These are phyloP conservation scores for Chlorella ohadii DNA, from an alignment of 139 green algal genomes.

Conservation along the genomic window DNA sequence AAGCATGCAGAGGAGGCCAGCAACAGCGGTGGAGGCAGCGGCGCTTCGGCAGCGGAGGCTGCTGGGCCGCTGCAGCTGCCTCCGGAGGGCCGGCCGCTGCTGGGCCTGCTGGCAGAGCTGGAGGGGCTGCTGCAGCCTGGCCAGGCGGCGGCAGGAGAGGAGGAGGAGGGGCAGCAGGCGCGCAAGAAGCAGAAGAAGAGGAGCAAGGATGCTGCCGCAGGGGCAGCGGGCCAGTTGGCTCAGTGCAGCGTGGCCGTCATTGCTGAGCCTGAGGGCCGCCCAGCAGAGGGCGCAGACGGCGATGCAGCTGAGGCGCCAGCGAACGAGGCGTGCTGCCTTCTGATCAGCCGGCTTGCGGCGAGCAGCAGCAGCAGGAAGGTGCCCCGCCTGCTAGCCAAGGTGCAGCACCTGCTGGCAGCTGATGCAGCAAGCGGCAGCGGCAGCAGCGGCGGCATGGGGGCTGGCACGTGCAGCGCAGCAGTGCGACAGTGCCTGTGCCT, in stretches of 20 bases:
- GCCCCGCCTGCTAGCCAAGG: background rate
- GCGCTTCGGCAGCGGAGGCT: background rate
- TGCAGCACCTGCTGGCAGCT: background rate
- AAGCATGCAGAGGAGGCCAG: background rate
- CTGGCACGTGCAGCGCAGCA: background rate
- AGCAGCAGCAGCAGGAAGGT: background rate
- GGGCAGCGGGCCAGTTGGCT: background rate
- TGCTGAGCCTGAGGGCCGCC: background rate
- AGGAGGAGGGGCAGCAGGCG: background rate
- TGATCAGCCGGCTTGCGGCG: background rate
- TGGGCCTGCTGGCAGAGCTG: background rate
- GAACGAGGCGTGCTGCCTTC: background rate
- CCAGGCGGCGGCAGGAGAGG: background rate
- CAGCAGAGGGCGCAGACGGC: background rate
- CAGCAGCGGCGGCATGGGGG: background rate
- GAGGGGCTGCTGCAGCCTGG: background rate
- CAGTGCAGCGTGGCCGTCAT: background rate
- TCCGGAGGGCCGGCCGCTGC: background rate
- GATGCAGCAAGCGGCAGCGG: background rate
- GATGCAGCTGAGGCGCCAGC: too few species aligned
- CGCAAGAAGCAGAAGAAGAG: conserved; percentile 15
- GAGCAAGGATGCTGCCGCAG: background rate
- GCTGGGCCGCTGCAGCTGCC: conserved; percentile 3
- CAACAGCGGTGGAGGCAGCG: too few species aligned
- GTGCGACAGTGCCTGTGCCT: conserved; percentile 8